phyloP scores from a whole-genome alignment of 306 rosid species.

The Cajanus cajan region DNA sequence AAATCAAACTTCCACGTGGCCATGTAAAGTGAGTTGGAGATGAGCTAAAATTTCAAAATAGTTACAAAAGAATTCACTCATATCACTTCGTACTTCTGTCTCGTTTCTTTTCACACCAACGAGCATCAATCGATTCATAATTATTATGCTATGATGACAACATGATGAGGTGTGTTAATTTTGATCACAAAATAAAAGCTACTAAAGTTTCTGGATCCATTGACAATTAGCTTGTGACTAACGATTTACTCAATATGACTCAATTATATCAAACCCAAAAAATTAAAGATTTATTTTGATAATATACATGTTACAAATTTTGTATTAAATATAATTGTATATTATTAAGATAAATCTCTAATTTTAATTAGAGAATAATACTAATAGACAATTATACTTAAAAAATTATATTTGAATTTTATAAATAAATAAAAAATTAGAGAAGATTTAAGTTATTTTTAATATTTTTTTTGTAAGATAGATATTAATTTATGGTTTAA shows the following conservation, averaged over 20 bases:
- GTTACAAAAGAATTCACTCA: not conserved
- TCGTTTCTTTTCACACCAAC: not conserved
- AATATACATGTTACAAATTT: not conserved
- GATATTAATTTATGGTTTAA: no score
- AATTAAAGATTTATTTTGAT: no score
- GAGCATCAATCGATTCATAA: not conserved
- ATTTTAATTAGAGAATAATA: no score
- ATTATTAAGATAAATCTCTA: no score
- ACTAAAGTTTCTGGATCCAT: not conserved
- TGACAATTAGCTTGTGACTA: not conserved
- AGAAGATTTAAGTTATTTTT: no score
- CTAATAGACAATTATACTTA: no score
- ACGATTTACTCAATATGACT: not conserved
- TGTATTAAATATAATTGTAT: not conserved
- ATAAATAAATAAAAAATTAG: no score
- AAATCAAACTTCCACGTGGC: not conserved
- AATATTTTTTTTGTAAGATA: no score
- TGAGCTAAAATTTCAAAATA: not conserved
- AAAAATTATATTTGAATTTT: no score
- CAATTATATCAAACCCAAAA: not conserved
- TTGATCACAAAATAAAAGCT: not conserved
- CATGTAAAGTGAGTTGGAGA: not conserved
- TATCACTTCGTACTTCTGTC: not conserved
- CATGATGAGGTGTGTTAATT: not conserved
- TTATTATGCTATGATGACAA: not conserved